These are phyloP conservation scores for Teunomyces funiuensis DNA, from an alignment of 805 yeast species.

Conservation along the genomic window DNA sequence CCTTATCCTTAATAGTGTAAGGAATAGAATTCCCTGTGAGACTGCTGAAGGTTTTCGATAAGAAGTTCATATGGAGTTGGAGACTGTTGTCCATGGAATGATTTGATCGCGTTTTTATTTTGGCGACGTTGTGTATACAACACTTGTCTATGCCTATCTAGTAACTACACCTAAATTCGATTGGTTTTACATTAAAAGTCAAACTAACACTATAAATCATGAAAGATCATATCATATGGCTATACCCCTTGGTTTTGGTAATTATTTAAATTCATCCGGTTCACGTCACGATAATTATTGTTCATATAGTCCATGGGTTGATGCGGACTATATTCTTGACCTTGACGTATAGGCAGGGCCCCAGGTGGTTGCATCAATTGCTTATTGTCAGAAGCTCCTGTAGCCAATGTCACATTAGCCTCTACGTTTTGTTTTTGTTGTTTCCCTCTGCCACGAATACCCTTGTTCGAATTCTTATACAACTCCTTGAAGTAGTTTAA, in stretches of 20 bases:
- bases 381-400: background rate
- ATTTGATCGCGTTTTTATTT: background rate
- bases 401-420: background rate
- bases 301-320: constrained; percentile 12
- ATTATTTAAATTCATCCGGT: constrained; percentile 9
- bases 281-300: constrained; percentile 11
- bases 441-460: constrained; percentile 89
- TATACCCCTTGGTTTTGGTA: constrained; percentile 8
- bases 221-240: background rate
- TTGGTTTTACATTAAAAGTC: constrained; percentile 3
- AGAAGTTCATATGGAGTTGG: constrained; percentile 63
- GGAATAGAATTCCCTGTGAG: constrained; percentile 61
- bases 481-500: constrained; percentile 76
- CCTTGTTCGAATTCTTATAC: constrained; percentile 86
- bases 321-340: background rate
- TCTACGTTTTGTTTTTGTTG: constrained; percentile 6
- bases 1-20: constrained; percentile 50
- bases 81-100: too few relatives aligned
- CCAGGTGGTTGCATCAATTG: constrained; percentile 3
- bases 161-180: too few relatives aligned
- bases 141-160: background rate
- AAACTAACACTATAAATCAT: constrained; percentile 4
- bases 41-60: constrained; percentile 60
- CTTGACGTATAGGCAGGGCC: background rate
- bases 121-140: background rate